Evolutionary conservation across 2,329 filamentous ascomycete species (phyloP), one percentile per base, ranked within the genome.

Genomic region (Arthrobotrys sphaeroides): DNA sequence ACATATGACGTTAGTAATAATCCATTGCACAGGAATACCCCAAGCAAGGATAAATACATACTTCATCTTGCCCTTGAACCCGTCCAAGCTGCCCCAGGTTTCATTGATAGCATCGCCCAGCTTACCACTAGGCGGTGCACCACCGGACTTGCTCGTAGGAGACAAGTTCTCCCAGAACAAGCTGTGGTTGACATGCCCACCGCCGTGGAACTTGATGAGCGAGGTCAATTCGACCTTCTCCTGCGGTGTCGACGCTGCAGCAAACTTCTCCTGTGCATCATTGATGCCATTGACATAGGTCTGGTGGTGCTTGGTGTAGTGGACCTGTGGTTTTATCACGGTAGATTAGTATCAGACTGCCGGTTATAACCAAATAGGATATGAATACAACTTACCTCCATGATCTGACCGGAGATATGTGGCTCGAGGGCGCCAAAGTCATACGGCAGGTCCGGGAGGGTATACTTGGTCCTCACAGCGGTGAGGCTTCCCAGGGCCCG

Each of bases 251-350:
- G 83, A 80, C 26, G 88, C 88, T 20, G 88, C 86, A 72, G 86
- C 85, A 77, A 91, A 84, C 82, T 94, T 89, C 83, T 93, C 89
- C 79, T 89, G 85, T 70, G 92, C 90, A 76, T 90, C 87, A 86
- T 97, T 97, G 86, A 92, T 91, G 83, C 90, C 91, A 84, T 90
- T 95, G 80, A 97, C 92, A 83, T 97, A 97, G 81, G 93, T 94
- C 84, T 94, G 90, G 86, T 97, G 94, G 87, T 97, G 93, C 84
- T 93, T 94, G 85, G 88, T 90, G 88, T 97, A 91, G 87, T 97
- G 94, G 49, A 96, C 88, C 79, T 79, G 43, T n/a, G n/a, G 20
- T 49, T 49, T 28, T 5, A 5, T 12, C 36, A 40, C 16, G 16
- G 36, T 22, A 22, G 1, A 22, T 6, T 43, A 20, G n/a, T 16